phyloP scores from a whole-genome alignment of 805 yeast species.

The Kuraishia cidri region DNA sequence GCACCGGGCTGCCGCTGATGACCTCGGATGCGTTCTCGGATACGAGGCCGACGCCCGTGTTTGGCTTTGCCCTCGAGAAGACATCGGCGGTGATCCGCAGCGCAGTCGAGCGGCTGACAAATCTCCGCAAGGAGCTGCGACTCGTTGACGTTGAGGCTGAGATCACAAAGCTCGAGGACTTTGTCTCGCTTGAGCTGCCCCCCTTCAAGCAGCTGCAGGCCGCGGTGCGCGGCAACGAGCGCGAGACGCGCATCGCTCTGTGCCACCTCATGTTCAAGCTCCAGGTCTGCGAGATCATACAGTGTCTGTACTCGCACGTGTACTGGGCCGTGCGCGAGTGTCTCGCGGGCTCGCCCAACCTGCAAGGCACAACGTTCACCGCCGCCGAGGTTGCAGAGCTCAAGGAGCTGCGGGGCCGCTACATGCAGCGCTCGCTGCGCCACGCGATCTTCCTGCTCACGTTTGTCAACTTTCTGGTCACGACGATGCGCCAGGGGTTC shows the following conservation, averaged over 20 bases:
- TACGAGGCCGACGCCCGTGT: background rate
- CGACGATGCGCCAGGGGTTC: background rate
- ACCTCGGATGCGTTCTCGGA: slow-evolving; percentile 1
- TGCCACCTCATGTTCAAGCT: background rate
- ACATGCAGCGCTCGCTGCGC: background rate
- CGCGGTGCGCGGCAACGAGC: background rate
- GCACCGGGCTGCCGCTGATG: slow-evolving; percentile 1
- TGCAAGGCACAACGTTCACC: background rate
- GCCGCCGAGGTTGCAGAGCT: background rate
- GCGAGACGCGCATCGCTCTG: background rate
- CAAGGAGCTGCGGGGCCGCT: background rate
- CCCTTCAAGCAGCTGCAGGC: background rate
- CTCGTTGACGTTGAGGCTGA: background rate
- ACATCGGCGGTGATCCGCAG: background rate
- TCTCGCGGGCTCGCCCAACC: background rate
- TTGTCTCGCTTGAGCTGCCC: background rate
- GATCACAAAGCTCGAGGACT: background rate
- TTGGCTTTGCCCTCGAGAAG: background rate
- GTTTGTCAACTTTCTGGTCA: background rate
- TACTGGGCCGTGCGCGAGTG: background rate
- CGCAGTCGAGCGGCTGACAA: background rate
- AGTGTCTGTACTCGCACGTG: background rate
- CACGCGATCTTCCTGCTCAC: background rate
- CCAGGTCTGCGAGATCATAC: slow-evolving; percentile 1
- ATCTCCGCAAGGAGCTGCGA: background rate